Conservation (phyloP, 805 yeast species). For the Metschnikowia dekortorum region DNA sequence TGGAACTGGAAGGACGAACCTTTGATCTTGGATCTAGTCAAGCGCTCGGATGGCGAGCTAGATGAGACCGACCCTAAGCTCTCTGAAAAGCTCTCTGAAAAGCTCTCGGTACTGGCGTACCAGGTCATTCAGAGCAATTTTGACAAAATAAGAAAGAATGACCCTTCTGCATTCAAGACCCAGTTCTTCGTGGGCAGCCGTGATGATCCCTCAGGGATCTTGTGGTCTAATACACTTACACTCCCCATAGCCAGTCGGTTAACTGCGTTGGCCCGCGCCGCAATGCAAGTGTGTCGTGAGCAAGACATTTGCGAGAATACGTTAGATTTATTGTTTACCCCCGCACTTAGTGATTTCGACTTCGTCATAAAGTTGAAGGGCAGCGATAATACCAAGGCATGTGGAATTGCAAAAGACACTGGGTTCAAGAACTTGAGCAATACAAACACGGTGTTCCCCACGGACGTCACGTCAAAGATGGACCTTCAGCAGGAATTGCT, state of each 20-base stretch:
- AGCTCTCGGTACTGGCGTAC: conserved; percentile 54
- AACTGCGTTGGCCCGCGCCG: conserved; percentile 81
- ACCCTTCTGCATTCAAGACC: conserved; percentile 74
- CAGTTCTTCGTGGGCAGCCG: conserved; percentile 82
- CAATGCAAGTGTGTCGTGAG: conserved; percentile 48
- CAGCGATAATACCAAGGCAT: conserved; percentile 35
- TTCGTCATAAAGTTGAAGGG: conserved; percentile 61
- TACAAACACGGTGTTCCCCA: conserved; percentile 38
- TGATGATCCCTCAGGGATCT: conserved; percentile 79
- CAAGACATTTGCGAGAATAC: conserved; percentile 39
- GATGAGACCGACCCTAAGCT: conserved; percentile 37
- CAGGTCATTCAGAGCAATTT: conserved; percentile 63
- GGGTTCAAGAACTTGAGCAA: conserved; percentile 60
- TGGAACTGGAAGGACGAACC: conserved; percentile 98
- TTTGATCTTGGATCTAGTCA: conserved; percentile 70
- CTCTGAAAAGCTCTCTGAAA: conserved; percentile 64
- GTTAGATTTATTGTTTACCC: conserved; percentile 62
- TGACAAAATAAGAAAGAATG: conserved; percentile 62
- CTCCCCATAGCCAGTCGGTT: conserved; percentile 82
- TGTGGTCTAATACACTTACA: conserved; percentile 65
- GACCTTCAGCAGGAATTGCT: conserved; percentile 62
- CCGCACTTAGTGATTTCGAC: conserved; percentile 82
- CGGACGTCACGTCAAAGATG: conserved; percentile 42
- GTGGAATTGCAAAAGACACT: conserved; percentile 54
- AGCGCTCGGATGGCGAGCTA: conserved; percentile 26